Conservation (phyloP, 2,329 filamentous ascomycete genomes). For the Aspergillus melleus region DNA sequence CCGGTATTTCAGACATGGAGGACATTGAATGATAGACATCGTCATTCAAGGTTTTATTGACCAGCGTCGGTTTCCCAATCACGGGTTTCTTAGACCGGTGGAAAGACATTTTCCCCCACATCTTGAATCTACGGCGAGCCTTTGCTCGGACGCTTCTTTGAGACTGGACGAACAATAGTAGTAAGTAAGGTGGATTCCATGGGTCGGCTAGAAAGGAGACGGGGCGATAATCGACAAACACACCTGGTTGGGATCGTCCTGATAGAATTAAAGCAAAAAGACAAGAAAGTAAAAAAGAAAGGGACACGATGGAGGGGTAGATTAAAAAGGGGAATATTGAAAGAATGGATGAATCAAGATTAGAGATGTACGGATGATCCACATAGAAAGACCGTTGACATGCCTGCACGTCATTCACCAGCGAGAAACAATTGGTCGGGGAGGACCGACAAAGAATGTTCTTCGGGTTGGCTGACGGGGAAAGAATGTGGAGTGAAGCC, state of each 20-base stretch:
- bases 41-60: constrained; percentile 49
- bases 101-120: constrained; percentile 56
- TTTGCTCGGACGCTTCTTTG: not conserved
- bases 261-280: not conserved
- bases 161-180: not conserved
- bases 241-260: not conserved
- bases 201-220: not conserved
- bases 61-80: constrained; percentile 47
- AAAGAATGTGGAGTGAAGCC: not conserved
- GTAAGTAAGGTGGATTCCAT: not conserved
- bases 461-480: not conserved
- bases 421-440: not conserved
- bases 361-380: not conserved
- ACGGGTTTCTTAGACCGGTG: constrained; percentile 47
- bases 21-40: constrained; percentile 43
- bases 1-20: constrained; percentile 32
- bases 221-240: not conserved
- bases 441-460: constrained; percentile 1
- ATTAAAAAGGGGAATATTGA: not conserved
- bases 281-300: not conserved
- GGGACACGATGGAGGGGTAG: not conserved
- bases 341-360: not conserved
- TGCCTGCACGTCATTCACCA: constrained; percentile 22
- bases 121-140: constrained; percentile 27
- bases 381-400: constrained; percentile 8